phyloP scores from a whole-genome alignment of 768 basidiomycete genomes.

The Collybiopsis luxurians region DNA sequence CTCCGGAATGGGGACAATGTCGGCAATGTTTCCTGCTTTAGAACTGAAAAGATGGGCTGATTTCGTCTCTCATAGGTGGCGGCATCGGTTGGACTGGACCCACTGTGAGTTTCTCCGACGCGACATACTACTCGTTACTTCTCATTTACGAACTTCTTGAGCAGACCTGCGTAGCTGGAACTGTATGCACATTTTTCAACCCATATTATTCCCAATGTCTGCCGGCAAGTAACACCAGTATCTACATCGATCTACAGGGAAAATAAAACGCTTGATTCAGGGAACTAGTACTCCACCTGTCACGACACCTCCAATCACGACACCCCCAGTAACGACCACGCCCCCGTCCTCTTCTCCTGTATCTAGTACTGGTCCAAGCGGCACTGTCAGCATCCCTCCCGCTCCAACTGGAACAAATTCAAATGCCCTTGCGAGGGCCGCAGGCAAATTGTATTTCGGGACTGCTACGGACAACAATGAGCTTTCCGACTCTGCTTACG shows the following conservation, averaged over 20 bases:
- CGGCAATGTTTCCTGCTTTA: background rate
- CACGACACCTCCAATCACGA: background rate
- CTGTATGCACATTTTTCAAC: conserved; percentile 14
- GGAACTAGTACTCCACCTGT: background rate
- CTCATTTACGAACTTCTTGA: background rate
- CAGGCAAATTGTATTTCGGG: conserved; percentile 46
- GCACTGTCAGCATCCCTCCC: conserved; percentile 11
- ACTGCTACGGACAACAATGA: conserved; percentile 47
- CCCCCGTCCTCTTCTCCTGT: conserved; percentile 10
- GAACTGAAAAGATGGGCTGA: too few relatives aligned
- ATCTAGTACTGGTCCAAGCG: conserved; percentile 6
- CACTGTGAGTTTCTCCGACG: conserved; percentile 6
- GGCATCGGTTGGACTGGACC: conserved; percentile 16
- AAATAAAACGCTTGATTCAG: background rate
- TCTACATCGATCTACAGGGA: background rate
- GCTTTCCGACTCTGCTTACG: conserved; percentile 36
- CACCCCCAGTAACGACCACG: background rate
- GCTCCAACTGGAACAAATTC: conserved; percentile 23
- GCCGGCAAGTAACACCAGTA: background rate
- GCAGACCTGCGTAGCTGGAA: conserved; percentile 15
- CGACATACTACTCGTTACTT: background rate
- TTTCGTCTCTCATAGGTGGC: too few relatives aligned
- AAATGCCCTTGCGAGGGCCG: conserved; percentile 33
- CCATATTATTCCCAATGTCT: conserved; percentile 13
- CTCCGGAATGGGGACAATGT: conserved; percentile 11